phyloP scores from a whole-genome alignment of 305 asterid species.

The Striga hermonthica region DNA sequence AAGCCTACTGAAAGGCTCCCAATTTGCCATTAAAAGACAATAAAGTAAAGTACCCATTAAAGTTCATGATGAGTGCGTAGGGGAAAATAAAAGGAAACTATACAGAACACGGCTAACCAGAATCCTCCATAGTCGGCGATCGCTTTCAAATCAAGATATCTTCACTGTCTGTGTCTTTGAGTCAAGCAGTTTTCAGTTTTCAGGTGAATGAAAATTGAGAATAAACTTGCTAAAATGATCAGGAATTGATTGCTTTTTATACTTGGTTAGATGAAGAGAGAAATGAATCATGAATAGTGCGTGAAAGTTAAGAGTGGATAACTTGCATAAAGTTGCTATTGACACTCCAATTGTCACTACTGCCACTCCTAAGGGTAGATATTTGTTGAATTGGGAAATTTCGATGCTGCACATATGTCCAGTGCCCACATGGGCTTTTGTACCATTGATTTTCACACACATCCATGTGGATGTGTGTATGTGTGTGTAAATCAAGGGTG shows the following conservation, averaged over 20 bases:
- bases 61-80: neutral
- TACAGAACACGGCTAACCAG: constrained; percentile 39
- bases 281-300: constrained; percentile 25
- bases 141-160: neutral
- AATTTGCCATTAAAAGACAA: neutral
- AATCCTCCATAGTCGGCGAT: constrained; percentile 43
- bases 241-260: constrained; percentile 18
- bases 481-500: no score
- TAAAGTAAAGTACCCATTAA: constrained; percentile 21
- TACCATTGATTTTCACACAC: no score
- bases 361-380: constrained; percentile 2
- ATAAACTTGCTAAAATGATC: constrained; percentile 30
- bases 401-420: no score
- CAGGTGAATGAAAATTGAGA: constrained; percentile 15
- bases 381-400: no score
- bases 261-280: constrained; percentile 12
- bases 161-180: neutral
- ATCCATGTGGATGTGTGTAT: no score
- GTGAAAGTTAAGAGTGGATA: constrained; percentile 35
- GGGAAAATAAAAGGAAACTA: constrained; percentile 1
- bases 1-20: constrained; percentile 3
- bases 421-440: no score
- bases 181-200: constrained; percentile 16
- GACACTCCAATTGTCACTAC: constrained; percentile 25
- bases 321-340: constrained; percentile 18